A percentile compares a stretch with the other conserved stretches of the same genome.
Conservation (phyloP, 345 rosid genomes). For the Lumnitzera racemosa region DNA sequence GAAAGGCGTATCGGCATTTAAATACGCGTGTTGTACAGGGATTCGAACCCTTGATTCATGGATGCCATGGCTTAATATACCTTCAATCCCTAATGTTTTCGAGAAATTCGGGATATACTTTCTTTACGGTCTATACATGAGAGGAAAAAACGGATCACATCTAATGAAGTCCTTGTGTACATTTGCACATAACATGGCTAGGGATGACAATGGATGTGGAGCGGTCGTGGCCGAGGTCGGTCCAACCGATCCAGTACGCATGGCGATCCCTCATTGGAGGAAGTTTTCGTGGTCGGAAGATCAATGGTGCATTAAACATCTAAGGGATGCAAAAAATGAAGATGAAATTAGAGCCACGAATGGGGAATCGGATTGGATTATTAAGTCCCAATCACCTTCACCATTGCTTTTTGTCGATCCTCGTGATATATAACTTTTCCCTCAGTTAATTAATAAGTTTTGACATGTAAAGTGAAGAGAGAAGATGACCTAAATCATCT, state of each 20-base stretch:
- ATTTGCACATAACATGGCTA: conserved; percentile 58
- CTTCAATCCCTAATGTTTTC: conserved; percentile 68
- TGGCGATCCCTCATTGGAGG: conserved; percentile 64
- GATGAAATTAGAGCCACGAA: conserved; percentile 4
- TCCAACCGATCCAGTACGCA: conserved; percentile 40
- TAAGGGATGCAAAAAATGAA: conserved; percentile 5
- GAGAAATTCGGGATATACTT: conserved; percentile 54
- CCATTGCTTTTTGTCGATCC: conserved; percentile 63
- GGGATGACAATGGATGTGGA: conserved; percentile 55
- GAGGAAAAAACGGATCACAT: conserved; percentile 37
- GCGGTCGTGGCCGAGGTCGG: conserved; percentile 59
- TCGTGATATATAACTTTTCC: conserved; percentile 43
- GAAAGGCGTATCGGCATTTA: conserved; percentile 48
- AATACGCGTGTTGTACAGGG: conserved; percentile 40
- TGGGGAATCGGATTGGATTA: conserved; percentile 35
- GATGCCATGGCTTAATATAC: conserved; percentile 60
- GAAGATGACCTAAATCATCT: too few species aligned
- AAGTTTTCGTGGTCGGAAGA: conserved; percentile 58
- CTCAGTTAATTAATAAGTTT: not conserved
- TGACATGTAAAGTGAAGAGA: too few species aligned
- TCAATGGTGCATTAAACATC: conserved; percentile 63
- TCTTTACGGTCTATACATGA: conserved; percentile 58
- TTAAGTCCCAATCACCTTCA: conserved; percentile 24
- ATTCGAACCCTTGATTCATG: conserved; percentile 53
- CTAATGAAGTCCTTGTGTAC: conserved; percentile 53